A percentile compares a stretch with the other conserved stretches of the same genome.
phyloP scores from a whole-genome alignment of 2,329 filamentous ascomycete genomes.

The Penicillium sp. region DNA sequence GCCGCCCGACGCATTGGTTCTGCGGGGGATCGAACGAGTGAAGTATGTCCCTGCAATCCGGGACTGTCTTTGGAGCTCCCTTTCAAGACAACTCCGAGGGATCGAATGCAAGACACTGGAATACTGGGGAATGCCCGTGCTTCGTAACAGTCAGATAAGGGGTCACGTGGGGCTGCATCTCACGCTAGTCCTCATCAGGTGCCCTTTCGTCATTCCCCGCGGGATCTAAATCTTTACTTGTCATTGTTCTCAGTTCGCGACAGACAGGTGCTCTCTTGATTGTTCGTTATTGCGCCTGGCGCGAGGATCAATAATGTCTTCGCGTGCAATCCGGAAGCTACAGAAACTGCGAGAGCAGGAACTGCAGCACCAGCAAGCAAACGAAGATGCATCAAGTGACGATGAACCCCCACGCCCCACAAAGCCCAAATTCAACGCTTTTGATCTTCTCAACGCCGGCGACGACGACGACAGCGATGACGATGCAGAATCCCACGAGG shows the following conservation, averaged over 20 bases:
- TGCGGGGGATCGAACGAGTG: constrained; percentile 10
- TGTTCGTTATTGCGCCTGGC: not conserved
- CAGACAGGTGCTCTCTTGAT: not conserved
- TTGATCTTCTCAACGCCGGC: constrained; percentile 55
- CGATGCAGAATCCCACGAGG: constrained; percentile 23
- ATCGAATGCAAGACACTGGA: not conserved
- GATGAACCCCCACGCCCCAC: constrained; percentile 39
- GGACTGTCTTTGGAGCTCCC: not conserved
- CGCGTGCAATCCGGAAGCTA: constrained; percentile 64
- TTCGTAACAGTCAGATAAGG: constrained; percentile 17
- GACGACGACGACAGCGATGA: constrained; percentile 41
- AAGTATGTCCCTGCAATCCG: constrained; percentile 4
- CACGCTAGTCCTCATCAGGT: constrained; percentile 27
- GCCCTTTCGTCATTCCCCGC: constrained; percentile 40
- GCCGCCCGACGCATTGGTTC: constrained; percentile 51
- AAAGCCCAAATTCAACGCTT: constrained; percentile 53
- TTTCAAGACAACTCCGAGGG: constrained; percentile 7
- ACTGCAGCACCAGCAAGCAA: constrained; percentile 47
- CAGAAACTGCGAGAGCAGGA: constrained; percentile 63
- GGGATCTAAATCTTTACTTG: constrained; percentile 12
- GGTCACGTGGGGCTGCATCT: constrained; percentile 22
- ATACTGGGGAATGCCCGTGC: constrained; percentile 12
- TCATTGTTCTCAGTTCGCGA: constrained; percentile 1
- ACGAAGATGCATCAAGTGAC: constrained; percentile 45
- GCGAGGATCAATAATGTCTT: constrained; percentile 55